Evolutionary conservation across 2,329 filamentous ascomycete species (phyloP), one percentile per base, ranked within the genome.

Genomic region (Gaeumannomyces tritici): DNA sequence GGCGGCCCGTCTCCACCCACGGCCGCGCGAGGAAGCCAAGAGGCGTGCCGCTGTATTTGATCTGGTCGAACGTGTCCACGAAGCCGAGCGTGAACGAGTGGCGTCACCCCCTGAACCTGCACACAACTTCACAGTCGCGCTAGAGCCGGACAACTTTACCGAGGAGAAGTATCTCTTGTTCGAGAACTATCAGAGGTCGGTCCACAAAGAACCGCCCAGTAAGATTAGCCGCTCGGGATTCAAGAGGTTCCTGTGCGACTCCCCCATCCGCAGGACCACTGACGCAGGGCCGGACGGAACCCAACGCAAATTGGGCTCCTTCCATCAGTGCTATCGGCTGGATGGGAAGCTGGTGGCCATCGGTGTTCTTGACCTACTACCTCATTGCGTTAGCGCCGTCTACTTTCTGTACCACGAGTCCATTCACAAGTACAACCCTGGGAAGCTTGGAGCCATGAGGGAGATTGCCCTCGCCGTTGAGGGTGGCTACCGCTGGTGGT

Each of bases 401-500:
- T 95, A 95, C 74, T 91, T 95, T 70, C 75, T 95, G 64, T 95
- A 95, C 70, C 84, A 93, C 69, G 85, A 88, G 69, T 89, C 89
- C 65, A 85, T 91, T 61, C 85, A 89, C 67, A 79, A 80, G 63
- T 87, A 84, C 74, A 81, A 81, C 28, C 88, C 90, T 33, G 90
- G 90, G 1, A 95, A 93, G 73, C 74, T 93, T 6, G 87, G 88
- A 47, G 90, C 90, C 1, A 72, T 93, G 65, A 78, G 87, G 65
- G 90, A 95, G 73, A 89, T 90, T 64, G 79, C 85, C 0, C 73
- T 95, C 31, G 88, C 90, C 0, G 75, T 80, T 3, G 89, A 93
- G 69, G 79, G 78, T 7, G 87, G 84, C 0, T 92, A 93, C 68
- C 76, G 81, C 56, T 91, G 85, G 79, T 95, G 91, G 82, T 95